These are phyloP conservation scores for Schizophyllum amplum DNA, from an alignment of 1,284 basidiomycete genomes.

Conservation along the genomic window DNA sequence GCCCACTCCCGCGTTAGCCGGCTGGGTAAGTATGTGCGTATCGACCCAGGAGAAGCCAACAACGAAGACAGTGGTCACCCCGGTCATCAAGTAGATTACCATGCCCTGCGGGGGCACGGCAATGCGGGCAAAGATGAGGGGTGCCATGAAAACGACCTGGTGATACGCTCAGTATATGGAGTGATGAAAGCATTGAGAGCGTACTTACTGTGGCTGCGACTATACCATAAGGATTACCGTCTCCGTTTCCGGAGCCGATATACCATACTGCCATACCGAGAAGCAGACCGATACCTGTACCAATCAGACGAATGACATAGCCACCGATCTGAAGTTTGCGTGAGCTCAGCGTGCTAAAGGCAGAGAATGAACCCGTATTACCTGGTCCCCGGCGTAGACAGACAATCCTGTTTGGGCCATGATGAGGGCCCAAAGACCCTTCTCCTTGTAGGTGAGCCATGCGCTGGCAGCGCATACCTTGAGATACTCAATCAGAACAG, in stretches of 20 bases:
- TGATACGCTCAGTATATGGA: neutral
- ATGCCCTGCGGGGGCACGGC: slow-evolving; percentile 23
- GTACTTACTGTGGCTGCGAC: slow-evolving; percentile 27
- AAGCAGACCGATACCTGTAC: slow-evolving; percentile 26
- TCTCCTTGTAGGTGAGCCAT: slow-evolving; percentile 33
- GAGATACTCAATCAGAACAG: too few relatives aligned
- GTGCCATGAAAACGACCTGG: slow-evolving; percentile 26
- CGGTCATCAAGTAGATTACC: slow-evolving; percentile 26
- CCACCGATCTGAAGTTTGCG: slow-evolving; percentile 27
- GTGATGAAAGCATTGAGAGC: neutral
- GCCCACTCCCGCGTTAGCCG: slow-evolving; percentile 26
- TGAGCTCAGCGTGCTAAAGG: too few relatives aligned
- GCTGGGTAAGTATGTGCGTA: slow-evolving; percentile 17
- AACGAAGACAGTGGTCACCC: slow-evolving; percentile 29
- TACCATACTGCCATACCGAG: slow-evolving; percentile 33
- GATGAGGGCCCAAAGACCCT: slow-evolving; percentile 35
- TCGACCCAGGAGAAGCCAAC: slow-evolving; percentile 35
- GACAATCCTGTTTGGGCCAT: slow-evolving; percentile 32
- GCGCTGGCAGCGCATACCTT: too few relatives aligned
- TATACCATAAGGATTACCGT: slow-evolving; percentile 31
- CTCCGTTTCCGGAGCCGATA: slow-evolving; percentile 26
- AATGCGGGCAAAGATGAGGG: slow-evolving; percentile 25
- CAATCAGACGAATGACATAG: slow-evolving; percentile 24
- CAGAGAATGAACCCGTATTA: too few relatives aligned
- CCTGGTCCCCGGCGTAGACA: slow-evolving; percentile 33